Evolutionary conservation across 2,329 filamentous ascomycete genomes (phyloP).

Genomic region (Aspergillus tamarii): DNA sequence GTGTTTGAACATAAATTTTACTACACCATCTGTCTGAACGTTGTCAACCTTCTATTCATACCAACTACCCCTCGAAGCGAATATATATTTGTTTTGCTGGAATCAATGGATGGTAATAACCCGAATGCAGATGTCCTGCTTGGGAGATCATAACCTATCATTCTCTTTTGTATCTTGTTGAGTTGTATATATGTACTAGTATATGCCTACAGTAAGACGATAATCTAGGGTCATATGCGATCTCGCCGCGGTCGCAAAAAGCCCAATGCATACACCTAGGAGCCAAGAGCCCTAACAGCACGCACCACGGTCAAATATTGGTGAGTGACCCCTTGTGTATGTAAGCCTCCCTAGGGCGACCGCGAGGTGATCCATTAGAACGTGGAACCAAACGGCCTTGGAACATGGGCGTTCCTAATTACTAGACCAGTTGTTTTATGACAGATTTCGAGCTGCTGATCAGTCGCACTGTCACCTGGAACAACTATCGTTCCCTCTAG

Average conservation of each 20-base stretch:
- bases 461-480: not conserved
- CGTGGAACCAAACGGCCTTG: not conserved
- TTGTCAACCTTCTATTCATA: not conserved
- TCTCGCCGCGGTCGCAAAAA: not conserved
- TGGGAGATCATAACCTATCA: not conserved
- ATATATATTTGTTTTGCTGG: not conserved
- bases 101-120: not conserved
- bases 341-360: too few relatives aligned
- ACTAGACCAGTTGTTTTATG: not conserved
- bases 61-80: not conserved
- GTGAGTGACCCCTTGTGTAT: not conserved
- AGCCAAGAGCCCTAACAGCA: not conserved
- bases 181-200: not conserved
- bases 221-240: not conserved
- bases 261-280: not conserved
- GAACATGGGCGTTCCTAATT: not conserved
- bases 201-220: not conserved
- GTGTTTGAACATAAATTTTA: too few relatives aligned
- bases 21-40: not conserved
- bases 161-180: not conserved
- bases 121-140: not conserved
- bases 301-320: not conserved
- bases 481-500: not conserved
- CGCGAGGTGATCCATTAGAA: not conserved
- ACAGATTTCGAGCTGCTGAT: not conserved